These are phyloP conservation scores for Ustilago bromivora DNA, from an alignment of 1,284 basidiomycete genomes.

Conservation along the genomic window DNA sequence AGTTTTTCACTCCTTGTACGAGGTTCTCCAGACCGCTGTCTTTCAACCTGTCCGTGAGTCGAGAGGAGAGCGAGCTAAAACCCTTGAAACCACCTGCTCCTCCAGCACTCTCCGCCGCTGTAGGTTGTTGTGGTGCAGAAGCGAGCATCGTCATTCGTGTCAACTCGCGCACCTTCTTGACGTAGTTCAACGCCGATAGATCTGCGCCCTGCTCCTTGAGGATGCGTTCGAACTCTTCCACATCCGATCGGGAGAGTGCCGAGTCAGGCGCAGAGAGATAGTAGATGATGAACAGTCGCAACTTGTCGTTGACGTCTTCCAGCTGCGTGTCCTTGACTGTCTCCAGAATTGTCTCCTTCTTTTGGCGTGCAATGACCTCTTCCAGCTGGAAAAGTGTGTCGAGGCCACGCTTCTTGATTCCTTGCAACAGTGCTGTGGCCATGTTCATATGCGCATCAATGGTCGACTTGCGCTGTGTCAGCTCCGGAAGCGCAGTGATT, in stretches of 20 bases:
- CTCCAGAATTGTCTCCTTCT: constrained; percentile 79
- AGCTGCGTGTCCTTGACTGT: constrained; percentile 73
- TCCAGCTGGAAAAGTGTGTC: constrained; percentile 97
- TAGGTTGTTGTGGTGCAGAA: constrained; percentile 77
- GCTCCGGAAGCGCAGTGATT: constrained; percentile 96
- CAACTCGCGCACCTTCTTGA: constrained; percentile 90
- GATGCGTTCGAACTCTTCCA: constrained; percentile 80
- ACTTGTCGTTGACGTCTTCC: constrained; percentile 77
- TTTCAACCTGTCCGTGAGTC: constrained; percentile 84
- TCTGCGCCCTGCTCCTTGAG: constrained; percentile 74
- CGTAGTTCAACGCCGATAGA: constrained; percentile 90
- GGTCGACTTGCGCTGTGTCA: constrained; percentile 94
- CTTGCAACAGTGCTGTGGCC: constrained; percentile 91
- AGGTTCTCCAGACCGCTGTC: constrained; percentile 93
- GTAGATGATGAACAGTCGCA: constrained; percentile 92
- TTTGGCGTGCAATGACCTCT: constrained; percentile 79
- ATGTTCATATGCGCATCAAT: constrained; percentile 99
- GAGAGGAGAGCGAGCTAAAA: constrained; percentile 81
- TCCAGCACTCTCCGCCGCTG: constrained; percentile 67
- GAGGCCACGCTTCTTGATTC: constrained; percentile 93
- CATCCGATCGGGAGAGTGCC: constrained; percentile 83
- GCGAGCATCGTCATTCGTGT: constrained; percentile 92
- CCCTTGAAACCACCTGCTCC: constrained; percentile 83
- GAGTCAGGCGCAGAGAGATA: constrained; percentile 88
- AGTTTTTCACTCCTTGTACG: constrained; percentile 97